Base-by-base conservation (phyloP, 1,284 basidiomycete genomes). In the Ustilago tritici region DNA sequence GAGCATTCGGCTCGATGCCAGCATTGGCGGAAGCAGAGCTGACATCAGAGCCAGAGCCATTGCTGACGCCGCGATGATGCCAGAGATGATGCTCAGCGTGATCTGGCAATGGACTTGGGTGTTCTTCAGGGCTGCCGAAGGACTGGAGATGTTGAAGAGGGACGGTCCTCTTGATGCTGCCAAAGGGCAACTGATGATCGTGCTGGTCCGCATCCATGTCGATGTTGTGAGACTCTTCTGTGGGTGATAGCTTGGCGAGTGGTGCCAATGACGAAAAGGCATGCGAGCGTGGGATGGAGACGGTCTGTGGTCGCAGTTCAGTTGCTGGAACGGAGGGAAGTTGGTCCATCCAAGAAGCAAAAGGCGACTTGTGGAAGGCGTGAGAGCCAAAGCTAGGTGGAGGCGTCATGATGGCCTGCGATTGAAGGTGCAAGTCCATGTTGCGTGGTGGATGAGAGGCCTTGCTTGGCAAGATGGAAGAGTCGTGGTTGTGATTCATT, bases 321-420 rank as follows among this genome's bases (percentile, higher is more conserved):
- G 76, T 78, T 15, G 75, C 65, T 15, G 77, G 74, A 4, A 60
- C 57, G 0, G 59, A 15, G 10, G 73, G 66, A 31, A 69, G 61
- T 14, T 71, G 65, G 17, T 76, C 36, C 49, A 63, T 64, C 58
- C 62, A 61, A 6, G 56, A 62, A 9, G 64, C 69, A 36, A 80
- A 80, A 11, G 78, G 78, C 46, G 78, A 75, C 38, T 80, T 75
- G 34, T 73, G 65, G 47, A 61, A 70, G 49, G 67, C 61, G 32
- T 62, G 57, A 8, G 76, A 59, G 63, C 73, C 70, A 46, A 81
- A 72, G 63, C 54, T 76, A 32, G 74, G 70, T n/a, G 79, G 77
- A 28, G 79, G 79, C 34, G 79, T 81, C 79, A 81, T 81, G 70
- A 68, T 70, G 23, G 68, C 50, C 17, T 77, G 66, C 15, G 77